Conservation (phyloP, 768 basidiomycete genomes). For the Leccinum obscurum region DNA sequence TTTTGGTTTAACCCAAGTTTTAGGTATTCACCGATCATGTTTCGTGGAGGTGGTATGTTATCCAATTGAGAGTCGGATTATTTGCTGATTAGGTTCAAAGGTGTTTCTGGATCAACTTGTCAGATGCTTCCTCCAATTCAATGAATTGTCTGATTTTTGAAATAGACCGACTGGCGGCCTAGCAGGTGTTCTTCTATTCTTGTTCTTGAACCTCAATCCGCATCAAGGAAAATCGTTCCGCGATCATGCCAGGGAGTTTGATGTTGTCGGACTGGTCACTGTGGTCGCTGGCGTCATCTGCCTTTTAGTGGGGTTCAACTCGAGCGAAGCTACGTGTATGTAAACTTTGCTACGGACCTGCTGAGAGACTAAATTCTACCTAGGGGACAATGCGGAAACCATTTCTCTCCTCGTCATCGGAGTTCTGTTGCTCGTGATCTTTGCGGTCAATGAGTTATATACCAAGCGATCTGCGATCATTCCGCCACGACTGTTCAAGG, state of each 20-base stretch:
- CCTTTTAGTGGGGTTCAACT: constrained; percentile 41
- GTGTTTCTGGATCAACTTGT: constrained; percentile 41
- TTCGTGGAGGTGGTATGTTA: constrained; percentile 41
- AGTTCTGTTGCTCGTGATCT: constrained; percentile 29
- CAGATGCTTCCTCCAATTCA: constrained; percentile 3
- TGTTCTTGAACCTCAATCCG: constrained; percentile 38
- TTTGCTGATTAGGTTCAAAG: constrained; percentile 18
- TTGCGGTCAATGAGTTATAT: constrained; percentile 35
- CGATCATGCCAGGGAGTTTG: constrained; percentile 37
- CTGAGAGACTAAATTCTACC: constrained; percentile 1
- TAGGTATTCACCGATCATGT: constrained; percentile 37
- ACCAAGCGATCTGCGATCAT: constrained; percentile 39
- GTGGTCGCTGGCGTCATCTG: constrained; percentile 38
- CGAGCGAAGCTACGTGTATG: constrained; percentile 35
- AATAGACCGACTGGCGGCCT: constrained; percentile 38
- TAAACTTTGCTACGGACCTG: neutral
- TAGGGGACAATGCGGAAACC: constrained; percentile 34
- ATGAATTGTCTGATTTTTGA: neutral
- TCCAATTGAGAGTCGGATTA: neutral
- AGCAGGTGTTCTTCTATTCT: constrained; percentile 32
- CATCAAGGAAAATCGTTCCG: constrained; percentile 33
- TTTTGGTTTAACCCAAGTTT: neutral
- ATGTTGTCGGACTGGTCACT: constrained; percentile 39
- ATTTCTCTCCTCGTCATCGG: constrained; percentile 41
- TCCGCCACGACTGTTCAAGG: constrained; percentile 41